phyloP scores from a whole-genome alignment of 106 monocot species.

The Ottelia alismoides region DNA sequence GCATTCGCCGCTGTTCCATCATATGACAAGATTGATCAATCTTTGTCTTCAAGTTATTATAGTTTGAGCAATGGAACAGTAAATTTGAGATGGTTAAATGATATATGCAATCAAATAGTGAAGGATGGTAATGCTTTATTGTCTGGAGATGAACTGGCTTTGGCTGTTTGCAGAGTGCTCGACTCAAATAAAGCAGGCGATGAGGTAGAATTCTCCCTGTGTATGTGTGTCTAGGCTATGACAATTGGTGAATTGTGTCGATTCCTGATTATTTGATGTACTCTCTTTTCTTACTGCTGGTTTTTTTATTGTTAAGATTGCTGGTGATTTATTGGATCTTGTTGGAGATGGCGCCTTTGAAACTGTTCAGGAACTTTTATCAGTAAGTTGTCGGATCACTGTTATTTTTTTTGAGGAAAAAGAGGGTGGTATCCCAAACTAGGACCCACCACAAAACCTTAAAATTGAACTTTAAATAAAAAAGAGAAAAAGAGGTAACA shows the following conservation, averaged over 20 bases:
- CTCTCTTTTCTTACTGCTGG: background rate
- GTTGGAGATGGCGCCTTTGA: slow-evolving; percentile 87
- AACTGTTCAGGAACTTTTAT: slow-evolving; percentile 68
- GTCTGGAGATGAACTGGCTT: slow-evolving; percentile 90
- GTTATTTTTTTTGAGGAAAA: no score
- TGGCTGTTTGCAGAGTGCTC: slow-evolving; percentile 73
- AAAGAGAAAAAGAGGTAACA: no score
- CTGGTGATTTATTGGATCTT: slow-evolving; percentile 92
- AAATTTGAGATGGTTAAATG: slow-evolving; percentile 75
- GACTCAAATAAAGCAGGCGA: slow-evolving; percentile 83
- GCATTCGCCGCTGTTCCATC: no score
- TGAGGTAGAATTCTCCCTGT: slow-evolving; percentile 64
- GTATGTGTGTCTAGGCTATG: no score
- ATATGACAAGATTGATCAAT: no score
- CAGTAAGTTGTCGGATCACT: no score
- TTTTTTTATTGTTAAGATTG: slow-evolving; percentile 35
- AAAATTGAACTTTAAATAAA: no score
- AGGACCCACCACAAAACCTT: no score
- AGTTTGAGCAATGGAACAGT: slow-evolving; percentile 13
- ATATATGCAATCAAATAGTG: slow-evolving; percentile 61
- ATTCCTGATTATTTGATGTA: no score
- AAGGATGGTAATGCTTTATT: slow-evolving; percentile 45
- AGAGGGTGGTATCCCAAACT: no score
- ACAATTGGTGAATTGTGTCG: no score
- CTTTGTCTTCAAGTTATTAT: no score